phyloP scores from a whole-genome alignment of 1,284 basidiomycete species.

The Polyporus tsugae region DNA sequence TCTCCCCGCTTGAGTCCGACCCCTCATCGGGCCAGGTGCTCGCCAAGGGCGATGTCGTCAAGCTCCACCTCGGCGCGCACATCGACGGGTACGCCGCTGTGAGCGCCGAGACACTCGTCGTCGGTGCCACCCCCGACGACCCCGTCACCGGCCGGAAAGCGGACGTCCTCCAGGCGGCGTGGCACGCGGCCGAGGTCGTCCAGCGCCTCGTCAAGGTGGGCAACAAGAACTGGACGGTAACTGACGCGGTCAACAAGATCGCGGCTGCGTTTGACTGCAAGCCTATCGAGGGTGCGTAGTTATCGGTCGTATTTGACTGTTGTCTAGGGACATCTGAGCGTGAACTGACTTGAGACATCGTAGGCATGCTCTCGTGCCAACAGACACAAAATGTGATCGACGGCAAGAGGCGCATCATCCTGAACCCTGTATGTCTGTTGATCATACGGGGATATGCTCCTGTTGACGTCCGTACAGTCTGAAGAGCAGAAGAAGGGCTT shows the following conservation, averaged over 20 bases:
- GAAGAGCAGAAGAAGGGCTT: slow-evolving; percentile 87
- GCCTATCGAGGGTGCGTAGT: slow-evolving; percentile 84
- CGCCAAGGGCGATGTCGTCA: slow-evolving; percentile 93
- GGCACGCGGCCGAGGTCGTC: slow-evolving; percentile 91
- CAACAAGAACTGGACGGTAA: slow-evolving; percentile 95
- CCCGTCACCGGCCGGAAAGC: slow-evolving; percentile 89
- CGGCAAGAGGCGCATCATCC: slow-evolving; percentile 95
- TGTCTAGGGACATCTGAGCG: neutral
- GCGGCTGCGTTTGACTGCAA: slow-evolving; percentile 83
- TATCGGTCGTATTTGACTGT: neutral
- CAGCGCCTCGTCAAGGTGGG: slow-evolving; percentile 89
- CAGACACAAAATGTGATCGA: slow-evolving; percentile 95
- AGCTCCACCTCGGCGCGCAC: slow-evolving; percentile 95
- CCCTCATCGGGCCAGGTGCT: slow-evolving; percentile 71
- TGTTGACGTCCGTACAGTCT: slow-evolving; percentile 41
- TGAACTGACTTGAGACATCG: slow-evolving; percentile 5
- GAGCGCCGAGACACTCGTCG: slow-evolving; percentile 90
- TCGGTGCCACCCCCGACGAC: slow-evolving; percentile 76
- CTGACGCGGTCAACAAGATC: slow-evolving; percentile 84
- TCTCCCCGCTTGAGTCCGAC: slow-evolving; percentile 85
- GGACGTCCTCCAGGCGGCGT: slow-evolving; percentile 94
- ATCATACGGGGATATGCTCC: neutral
- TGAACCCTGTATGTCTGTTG: slow-evolving; percentile 68
- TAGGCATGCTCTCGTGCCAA: slow-evolving; percentile 91
- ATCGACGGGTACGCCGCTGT: slow-evolving; percentile 95